These are phyloP conservation scores for Microglena sp. DNA, from an alignment of 139 green algal genomes.

Conservation along the genomic window DNA sequence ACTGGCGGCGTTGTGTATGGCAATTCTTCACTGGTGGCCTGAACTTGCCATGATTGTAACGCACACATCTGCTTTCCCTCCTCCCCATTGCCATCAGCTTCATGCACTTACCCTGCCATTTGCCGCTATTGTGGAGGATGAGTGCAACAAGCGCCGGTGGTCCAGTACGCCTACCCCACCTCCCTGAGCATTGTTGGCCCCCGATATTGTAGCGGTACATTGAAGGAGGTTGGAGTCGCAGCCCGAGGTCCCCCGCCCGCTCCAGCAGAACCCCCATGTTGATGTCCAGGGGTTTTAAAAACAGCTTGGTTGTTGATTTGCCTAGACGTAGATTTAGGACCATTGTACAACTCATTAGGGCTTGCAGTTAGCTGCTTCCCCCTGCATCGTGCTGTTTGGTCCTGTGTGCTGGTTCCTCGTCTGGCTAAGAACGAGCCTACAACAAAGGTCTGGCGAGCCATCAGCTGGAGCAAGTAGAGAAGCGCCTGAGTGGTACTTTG, in stretches of 20 bases:
- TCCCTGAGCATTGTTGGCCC: constrained; percentile 33
- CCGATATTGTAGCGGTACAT: constrained; percentile 33
- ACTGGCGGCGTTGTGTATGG: constrained; percentile 67
- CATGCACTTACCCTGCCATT: constrained; percentile 76
- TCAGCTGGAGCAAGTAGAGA: no score
- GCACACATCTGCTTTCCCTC: no score
- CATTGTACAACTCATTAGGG: no score
- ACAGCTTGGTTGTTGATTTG: no score
- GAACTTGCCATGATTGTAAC: constrained; percentile 72
- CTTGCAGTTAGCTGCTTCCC: no score
- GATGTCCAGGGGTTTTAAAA: not conserved
- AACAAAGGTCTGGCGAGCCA: no score
- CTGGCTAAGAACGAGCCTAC: no score
- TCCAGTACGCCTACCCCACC: constrained; percentile 62
- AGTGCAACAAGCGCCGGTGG: constrained; percentile 53
- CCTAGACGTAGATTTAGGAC: no score
- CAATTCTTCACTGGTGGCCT: constrained; percentile 81
- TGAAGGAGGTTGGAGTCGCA: constrained; percentile 31
- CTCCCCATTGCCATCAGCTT: constrained; percentile 69
- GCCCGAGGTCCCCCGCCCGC: constrained; percentile 22
- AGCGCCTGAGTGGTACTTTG: no score
- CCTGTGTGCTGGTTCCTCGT: no score
- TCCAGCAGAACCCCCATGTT: not conserved
- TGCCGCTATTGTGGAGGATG: constrained; percentile 58
- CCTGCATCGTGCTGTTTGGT: no score